These are phyloP conservation scores for Phylloporus gajari DNA, from an alignment of 1,284 basidiomycete species.

Conservation along the genomic window DNA sequence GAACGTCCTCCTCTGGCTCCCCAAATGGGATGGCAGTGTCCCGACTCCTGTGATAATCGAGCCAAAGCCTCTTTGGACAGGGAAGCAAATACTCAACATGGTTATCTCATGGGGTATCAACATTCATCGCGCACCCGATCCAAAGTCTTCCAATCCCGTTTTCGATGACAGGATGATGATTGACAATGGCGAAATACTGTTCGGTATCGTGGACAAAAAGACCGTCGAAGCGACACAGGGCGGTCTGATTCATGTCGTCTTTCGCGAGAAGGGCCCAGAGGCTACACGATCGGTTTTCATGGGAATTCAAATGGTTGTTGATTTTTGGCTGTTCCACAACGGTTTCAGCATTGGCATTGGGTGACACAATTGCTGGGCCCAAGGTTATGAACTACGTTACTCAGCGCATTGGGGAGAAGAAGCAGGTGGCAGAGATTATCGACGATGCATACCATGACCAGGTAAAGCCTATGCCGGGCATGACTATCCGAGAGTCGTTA, in stretches of 20 bases:
- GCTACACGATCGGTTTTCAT: conserved; percentile 94
- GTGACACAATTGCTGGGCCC: conserved; percentile 95
- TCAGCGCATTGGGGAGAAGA: conserved; percentile 84
- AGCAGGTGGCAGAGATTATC: conserved; percentile 69
- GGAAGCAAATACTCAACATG: conserved; percentile 96
- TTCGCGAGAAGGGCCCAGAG: conserved; percentile 97
- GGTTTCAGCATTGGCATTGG: conserved; percentile 99
- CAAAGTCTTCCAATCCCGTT: conserved; percentile 82
- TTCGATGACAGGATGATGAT: conserved; percentile 96
- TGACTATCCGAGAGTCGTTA: conserved; percentile 99
- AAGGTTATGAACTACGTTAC: conserved; percentile 91
- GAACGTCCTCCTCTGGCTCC: conserved; percentile 97
- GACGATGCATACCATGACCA: conserved; percentile 83
- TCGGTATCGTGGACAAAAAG: conserved; percentile 97
- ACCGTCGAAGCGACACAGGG: conserved; percentile 96
- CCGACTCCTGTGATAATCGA: conserved; percentile 96
- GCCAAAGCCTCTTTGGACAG: conserved; percentile 97
- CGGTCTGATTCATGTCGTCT: conserved; percentile 96
- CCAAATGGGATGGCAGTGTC: conserved; percentile 95
- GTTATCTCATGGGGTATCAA: conserved; percentile 97
- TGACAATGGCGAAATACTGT: conserved; percentile 97
- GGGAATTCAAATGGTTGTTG: conserved; percentile 94
- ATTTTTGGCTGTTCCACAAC: conserved; percentile 99
- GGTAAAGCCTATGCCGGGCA: conserved; percentile 91
- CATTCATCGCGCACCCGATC: conserved; percentile 83